These are phyloP conservation scores for Elymus sibiricus DNA, from an alignment of 176 grass and related monocot species.

Conservation along the genomic window DNA sequence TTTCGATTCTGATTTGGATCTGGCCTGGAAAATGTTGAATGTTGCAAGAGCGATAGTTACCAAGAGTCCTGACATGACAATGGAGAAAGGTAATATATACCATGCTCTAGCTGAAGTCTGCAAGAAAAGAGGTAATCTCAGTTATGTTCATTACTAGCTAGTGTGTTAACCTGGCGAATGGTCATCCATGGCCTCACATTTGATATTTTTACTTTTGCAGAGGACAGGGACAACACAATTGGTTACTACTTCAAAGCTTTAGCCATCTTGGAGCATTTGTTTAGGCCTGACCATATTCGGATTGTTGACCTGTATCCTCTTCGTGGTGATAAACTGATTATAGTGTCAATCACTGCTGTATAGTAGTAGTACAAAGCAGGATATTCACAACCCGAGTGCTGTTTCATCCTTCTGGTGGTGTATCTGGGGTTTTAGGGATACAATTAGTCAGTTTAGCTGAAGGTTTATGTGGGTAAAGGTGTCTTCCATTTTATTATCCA, in stretches of 20 bases:
- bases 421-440: background rate
- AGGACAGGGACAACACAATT: conserved; percentile 74
- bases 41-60: conserved; percentile 86
- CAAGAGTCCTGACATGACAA: conserved; percentile 43
- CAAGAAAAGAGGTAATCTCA: conserved; percentile 70
- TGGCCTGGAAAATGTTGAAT: conserved; percentile 91
- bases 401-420: background rate
- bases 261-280: conserved; percentile 60
- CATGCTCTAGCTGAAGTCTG: conserved; percentile 75
- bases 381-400: no score
- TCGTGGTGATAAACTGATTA: background rate
- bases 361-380: background rate
- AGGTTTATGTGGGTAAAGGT: no score
- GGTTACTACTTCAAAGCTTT: conserved; percentile 75
- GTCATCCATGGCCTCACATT: background rate
- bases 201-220: conserved; percentile 43
- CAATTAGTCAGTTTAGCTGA: no score
- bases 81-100: conserved; percentile 77
- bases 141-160: background rate
- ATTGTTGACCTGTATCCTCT: conserved; percentile 78
- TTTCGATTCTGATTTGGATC: conserved; percentile 87
- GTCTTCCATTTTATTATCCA: no score
- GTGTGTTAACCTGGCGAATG: background rate
- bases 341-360: background rate
- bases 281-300: conserved; percentile 62